phyloP scores from a whole-genome alignment of 352 stramenopile genomes.

The Aphanomyces cochlioides region DNA sequence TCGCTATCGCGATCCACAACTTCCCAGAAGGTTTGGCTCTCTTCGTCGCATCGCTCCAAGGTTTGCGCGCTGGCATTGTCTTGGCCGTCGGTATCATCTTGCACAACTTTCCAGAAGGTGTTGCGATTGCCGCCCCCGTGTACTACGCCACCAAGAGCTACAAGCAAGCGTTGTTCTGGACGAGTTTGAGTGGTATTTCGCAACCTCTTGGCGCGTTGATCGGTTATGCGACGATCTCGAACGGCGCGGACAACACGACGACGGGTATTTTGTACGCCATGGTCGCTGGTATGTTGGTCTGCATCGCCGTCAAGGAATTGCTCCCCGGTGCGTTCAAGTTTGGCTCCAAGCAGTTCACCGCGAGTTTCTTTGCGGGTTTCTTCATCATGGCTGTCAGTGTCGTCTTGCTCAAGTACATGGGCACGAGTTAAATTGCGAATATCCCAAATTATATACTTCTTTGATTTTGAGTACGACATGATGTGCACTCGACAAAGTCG shows the following conservation, averaged over 20 bases:
- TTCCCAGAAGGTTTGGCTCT: slow-evolving; percentile 96
- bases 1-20: slow-evolving; percentile 97
- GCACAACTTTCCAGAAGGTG: slow-evolving; percentile 97
- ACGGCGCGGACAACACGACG: slow-evolving; percentile 62
- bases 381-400: slow-evolving; percentile 64
- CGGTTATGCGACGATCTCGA: slow-evolving; percentile 66
- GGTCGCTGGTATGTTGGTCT: slow-evolving; percentile 92
- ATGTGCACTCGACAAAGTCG: not conserved
- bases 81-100: slow-evolving; percentile 94
- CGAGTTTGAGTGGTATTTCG: slow-evolving; percentile 80
- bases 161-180: slow-evolving; percentile 90
- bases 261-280: slow-evolving; percentile 88
- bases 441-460: not conserved
- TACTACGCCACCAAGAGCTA: slow-evolving; percentile 95
- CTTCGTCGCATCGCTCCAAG: slow-evolving; percentile 90
- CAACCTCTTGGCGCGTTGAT: slow-evolving; percentile 90
- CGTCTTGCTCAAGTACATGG: slow-evolving; percentile 4
- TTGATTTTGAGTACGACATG: not conserved
- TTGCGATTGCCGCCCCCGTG: slow-evolving; percentile 93
- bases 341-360: slow-evolving; percentile 83
- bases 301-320: slow-evolving; percentile 90
- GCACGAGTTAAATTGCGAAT: not conserved
- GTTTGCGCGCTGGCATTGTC: slow-evolving; percentile 84
- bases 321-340: slow-evolving; percentile 89
- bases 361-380: slow-evolving; percentile 83